phyloP scores from a whole-genome alignment of 2,329 filamentous ascomycete genomes.

The Aureobasidium sp. region DNA sequence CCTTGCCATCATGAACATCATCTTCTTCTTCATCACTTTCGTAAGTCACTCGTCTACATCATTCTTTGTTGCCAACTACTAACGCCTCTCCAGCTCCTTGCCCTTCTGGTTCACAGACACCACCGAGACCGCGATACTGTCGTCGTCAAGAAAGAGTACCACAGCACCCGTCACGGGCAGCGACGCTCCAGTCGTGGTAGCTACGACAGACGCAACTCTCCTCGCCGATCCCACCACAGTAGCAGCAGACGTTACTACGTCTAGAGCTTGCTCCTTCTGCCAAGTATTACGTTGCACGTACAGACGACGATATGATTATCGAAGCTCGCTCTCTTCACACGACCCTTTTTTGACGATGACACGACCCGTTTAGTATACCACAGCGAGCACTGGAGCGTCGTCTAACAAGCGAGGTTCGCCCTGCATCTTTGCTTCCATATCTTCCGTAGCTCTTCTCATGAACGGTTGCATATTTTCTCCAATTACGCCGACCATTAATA shows the following conservation, averaged over 20 bases:
- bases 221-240: slow-evolving; percentile 16
- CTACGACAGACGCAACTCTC: slow-evolving; percentile 19
- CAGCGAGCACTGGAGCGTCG: not conserved
- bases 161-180: slow-evolving; percentile 37
- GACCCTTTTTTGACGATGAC: not conserved
- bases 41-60: slow-evolving; percentile 8
- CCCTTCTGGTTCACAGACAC: slow-evolving; percentile 48
- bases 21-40: slow-evolving; percentile 17
- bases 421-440: not conserved
- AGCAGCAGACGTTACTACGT: slow-evolving; percentile 26
- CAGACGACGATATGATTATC: not conserved
- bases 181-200: slow-evolving; percentile 28
- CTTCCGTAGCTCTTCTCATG: not conserved
- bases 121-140: slow-evolving; percentile 41
- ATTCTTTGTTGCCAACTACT: not conserved
- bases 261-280: not conserved
- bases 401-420: not conserved
- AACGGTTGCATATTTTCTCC: not conserved
- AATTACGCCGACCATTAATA: not conserved
- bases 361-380: not conserved
- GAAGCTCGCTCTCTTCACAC: not conserved
- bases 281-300: not conserved
- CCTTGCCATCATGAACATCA: slow-evolving; percentile 74
- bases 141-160: slow-evolving; percentile 45
- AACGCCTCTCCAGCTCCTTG: slow-evolving; percentile 41